A percentile compares a stretch with the other conserved stretches of the same genome.
Evolutionary conservation across 306 rosid species (phyloP).

Genomic region (Rosa multiflora): DNA sequence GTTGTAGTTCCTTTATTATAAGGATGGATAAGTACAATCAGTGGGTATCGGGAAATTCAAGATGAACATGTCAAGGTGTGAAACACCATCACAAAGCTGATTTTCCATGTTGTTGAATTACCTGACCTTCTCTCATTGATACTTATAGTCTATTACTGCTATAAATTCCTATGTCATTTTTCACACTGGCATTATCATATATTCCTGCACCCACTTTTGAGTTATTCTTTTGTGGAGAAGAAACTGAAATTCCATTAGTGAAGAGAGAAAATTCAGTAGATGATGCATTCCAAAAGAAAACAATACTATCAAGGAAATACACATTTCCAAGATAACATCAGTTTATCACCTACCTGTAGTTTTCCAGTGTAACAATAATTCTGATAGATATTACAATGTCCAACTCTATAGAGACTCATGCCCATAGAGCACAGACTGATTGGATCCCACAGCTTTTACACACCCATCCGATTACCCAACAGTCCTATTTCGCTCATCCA

Average conservation of each 20-base stretch:
- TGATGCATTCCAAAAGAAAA: no score
- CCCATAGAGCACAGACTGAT: no score
- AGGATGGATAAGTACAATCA: conserved; percentile 87
- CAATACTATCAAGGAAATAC: no score
- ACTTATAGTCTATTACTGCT: not conserved
- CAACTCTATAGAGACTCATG: no score
- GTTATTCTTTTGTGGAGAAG: not conserved
- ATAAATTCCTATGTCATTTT: not conserved
- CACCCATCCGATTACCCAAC: no score
- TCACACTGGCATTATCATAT: not conserved
- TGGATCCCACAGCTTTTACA: no score
- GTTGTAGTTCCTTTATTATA: conserved; percentile 81
- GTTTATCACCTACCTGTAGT: not conserved
- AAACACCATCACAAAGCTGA: conserved; percentile 9
- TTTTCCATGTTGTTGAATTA: not conserved
- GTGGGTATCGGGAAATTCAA: conserved; percentile 50
- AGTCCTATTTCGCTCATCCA: no score
- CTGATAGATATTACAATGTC: no score
- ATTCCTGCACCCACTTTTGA: not conserved
- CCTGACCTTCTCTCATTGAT: not conserved
- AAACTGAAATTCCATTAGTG: no score
- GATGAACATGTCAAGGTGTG: conserved; percentile 39
- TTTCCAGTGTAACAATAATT: no score
- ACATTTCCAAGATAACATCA: not conserved
- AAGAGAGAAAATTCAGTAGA: not conserved